phyloP scores from a whole-genome alignment of 2,329 filamentous ascomycete genomes.

The Neofusicoccum umdonicola region DNA sequence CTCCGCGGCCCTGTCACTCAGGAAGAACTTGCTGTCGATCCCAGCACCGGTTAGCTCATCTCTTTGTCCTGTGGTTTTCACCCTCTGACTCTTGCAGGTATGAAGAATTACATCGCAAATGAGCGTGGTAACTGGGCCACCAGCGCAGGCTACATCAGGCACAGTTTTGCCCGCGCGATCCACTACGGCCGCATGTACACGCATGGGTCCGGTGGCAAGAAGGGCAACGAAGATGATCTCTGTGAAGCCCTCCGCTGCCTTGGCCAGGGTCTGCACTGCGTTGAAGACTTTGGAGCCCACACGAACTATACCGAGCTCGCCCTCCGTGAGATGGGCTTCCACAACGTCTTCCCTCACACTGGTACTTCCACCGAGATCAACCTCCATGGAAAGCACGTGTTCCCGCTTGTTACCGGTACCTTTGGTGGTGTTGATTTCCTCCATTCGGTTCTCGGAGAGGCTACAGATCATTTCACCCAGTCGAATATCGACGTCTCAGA shows the following conservation, averaged over 20 bases:
- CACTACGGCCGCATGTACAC: conserved; percentile 50
- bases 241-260: conserved; percentile 51
- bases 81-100: conserved; percentile 51
- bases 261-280: conserved; percentile 53
- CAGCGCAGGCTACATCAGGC: conserved; percentile 72
- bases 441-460: conserved; percentile 51
- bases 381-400: conserved; percentile 48
- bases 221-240: conserved; percentile 45
- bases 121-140: conserved; percentile 86
- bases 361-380: conserved; percentile 47
- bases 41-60: conserved; percentile 31
- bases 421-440: conserved; percentile 54
- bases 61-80: neutral
- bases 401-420: conserved; percentile 54
- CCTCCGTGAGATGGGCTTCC: conserved; percentile 50
- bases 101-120: conserved; percentile 99
- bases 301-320: conserved; percentile 56
- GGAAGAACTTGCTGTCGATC: conserved; percentile 47
- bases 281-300: conserved; percentile 56
- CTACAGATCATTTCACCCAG: conserved; percentile 50
- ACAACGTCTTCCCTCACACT: conserved; percentile 53
- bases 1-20: conserved; percentile 71
- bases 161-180: conserved; percentile 49
- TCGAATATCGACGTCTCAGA: conserved; percentile 39
- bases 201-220: conserved; percentile 40